Percentiles rank a stretch among this genome's conserved stretches.
Evolutionary conservation across 2,329 filamentous ascomycete species (phyloP).

Genomic region (Cytospora paraplurivora): DNA sequence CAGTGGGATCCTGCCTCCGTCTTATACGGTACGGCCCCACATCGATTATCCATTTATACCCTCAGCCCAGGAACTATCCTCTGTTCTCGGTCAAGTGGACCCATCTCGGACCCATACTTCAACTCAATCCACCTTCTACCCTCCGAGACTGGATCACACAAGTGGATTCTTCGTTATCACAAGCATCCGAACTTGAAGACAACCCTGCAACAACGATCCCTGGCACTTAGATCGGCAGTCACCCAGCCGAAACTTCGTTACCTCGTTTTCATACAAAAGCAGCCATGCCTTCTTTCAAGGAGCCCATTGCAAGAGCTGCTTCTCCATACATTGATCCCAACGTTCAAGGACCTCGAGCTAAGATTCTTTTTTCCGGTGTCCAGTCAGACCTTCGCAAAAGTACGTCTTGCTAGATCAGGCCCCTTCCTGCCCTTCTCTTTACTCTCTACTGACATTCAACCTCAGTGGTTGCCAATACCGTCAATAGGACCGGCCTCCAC

Average conservation of each 20-base stretch:
- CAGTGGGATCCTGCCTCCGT: conserved; percentile 35
- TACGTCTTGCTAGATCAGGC: conserved; percentile 35
- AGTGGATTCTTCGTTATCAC: conserved; percentile 37
- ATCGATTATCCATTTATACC: conserved; percentile 38
- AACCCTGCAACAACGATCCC: conserved; percentile 36
- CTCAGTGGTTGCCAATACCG: conserved; percentile 58
- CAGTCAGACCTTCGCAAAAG: conserved; percentile 35
- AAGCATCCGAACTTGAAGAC: conserved; percentile 36
- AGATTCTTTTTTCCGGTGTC: conserved; percentile 42
- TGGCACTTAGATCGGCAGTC: conserved; percentile 30
- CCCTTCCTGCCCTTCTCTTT: background rate
- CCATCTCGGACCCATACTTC: conserved; percentile 30
- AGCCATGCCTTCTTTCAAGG: conserved; percentile 36
- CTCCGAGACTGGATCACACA: conserved; percentile 26
- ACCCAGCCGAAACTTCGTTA: conserved; percentile 28
- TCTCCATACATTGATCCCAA: conserved; percentile 49
- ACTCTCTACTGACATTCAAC: conserved; percentile 27
- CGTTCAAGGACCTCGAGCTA: conserved; percentile 47
- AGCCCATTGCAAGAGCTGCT: conserved; percentile 46
- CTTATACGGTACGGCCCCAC: conserved; percentile 36
- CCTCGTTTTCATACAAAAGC: conserved; percentile 36
- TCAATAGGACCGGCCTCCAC: conserved; percentile 94
- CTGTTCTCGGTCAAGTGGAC: conserved; percentile 29
- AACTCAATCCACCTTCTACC: conserved; percentile 13
- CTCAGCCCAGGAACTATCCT: conserved; percentile 40